Evolutionary conservation across 805 yeast genomes (phyloP).

Genomic region (Lipomyces chichibuensis): DNA sequence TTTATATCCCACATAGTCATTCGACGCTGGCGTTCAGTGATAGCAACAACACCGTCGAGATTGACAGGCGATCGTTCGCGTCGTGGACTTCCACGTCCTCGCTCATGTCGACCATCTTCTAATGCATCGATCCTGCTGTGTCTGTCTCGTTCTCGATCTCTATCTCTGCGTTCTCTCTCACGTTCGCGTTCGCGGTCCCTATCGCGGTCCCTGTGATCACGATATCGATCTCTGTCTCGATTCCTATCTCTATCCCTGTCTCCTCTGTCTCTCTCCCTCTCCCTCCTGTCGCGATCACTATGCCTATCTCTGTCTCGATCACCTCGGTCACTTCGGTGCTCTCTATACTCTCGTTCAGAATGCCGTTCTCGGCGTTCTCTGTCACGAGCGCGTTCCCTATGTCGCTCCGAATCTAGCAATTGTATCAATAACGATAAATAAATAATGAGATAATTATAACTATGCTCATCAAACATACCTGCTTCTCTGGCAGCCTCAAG

Average conservation of each 20-base stretch:
- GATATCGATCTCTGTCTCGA: constrained; percentile 29
- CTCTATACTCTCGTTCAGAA: constrained; percentile 21
- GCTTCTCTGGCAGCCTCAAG: constrained; percentile 32
- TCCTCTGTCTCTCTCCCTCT: constrained; percentile 30
- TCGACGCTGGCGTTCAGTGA: constrained; percentile 57
- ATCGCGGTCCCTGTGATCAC: constrained; percentile 33
- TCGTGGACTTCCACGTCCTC: constrained; percentile 14
- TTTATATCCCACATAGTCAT: constrained; percentile 68
- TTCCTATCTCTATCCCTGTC: constrained; percentile 30
- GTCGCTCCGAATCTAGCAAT: constrained; percentile 31
- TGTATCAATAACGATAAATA: background rate
- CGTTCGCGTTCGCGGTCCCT: constrained; percentile 33
- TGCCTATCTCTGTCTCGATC: constrained; percentile 28
- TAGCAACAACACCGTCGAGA: constrained; percentile 49
- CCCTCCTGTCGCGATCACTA: constrained; percentile 34
- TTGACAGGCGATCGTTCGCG: constrained; percentile 38
- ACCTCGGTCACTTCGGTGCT: constrained; percentile 37
- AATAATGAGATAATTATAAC: background rate
- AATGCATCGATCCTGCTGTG: constrained; percentile 2
- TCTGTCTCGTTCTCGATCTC: constrained; percentile 12
- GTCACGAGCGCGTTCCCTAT: constrained; percentile 34
- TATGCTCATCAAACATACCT: constrained; percentile 19
- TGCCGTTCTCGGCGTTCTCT: constrained; percentile 33
- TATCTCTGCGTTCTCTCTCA: constrained; percentile 22
- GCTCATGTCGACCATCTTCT: constrained; percentile 14